Conservation (phyloP, 2,329 filamentous ascomycete genomes). For the Sclerotinia spermophila region DNA sequence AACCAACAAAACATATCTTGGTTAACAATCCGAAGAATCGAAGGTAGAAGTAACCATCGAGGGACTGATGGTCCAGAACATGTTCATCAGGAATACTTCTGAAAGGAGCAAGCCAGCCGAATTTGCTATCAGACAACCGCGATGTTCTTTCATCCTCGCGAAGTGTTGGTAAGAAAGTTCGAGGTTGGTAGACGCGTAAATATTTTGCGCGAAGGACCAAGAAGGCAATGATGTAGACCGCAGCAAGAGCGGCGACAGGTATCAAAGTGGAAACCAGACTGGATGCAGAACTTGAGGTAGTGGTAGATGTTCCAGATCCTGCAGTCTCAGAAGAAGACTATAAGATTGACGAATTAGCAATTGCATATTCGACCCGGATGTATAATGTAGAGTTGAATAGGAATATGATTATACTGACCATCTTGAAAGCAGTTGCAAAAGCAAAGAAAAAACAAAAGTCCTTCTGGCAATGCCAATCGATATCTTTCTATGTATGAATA, state of each 20-base stretch:
- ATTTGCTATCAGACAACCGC: slow-evolving; percentile 53
- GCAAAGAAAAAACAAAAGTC: neutral
- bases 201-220: slow-evolving; percentile 46
- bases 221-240: slow-evolving; percentile 44
- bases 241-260: slow-evolving; percentile 42
- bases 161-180: slow-evolving; percentile 51
- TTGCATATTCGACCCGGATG: neutral
- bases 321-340: neutral
- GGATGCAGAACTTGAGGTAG: slow-evolving; percentile 27
- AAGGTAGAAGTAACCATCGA: slow-evolving; percentile 87
- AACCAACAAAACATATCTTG: slow-evolving; percentile 77
- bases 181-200: slow-evolving; percentile 49
- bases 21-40: slow-evolving; percentile 78
- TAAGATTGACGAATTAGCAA: neutral
- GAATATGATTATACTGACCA: neutral
- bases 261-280: slow-evolving; percentile 49
- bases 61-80: slow-evolving; percentile 81
- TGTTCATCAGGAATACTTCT: slow-evolving; percentile 64
- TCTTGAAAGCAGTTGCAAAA: neutral
- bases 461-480: neutral
- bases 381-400: neutral
- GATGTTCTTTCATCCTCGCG: slow-evolving; percentile 52
- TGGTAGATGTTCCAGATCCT: slow-evolving; percentile 5
- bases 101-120: slow-evolving; percentile 65
- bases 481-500: neutral